phyloP scores from a whole-genome alignment of 2,329 filamentous ascomycete species.

The Neopestalotiopsis clavispora region DNA sequence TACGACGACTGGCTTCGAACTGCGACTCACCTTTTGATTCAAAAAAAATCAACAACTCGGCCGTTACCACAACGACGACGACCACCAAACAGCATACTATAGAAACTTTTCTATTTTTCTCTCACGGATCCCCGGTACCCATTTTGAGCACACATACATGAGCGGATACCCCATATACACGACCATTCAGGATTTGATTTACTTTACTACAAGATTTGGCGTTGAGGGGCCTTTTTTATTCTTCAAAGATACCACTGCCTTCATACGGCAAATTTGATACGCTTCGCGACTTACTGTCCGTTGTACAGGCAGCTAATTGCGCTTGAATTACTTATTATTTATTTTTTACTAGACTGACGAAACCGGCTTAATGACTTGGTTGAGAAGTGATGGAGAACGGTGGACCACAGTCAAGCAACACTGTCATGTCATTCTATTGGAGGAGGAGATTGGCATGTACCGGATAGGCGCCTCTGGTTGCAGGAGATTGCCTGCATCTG shows the following conservation, averaged over 20 bases:
- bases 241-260: slow-evolving; percentile 36
- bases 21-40: slow-evolving; percentile 52
- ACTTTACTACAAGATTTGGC: slow-evolving; percentile 28
- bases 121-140: neutral
- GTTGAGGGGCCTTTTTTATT: slow-evolving; percentile 25
- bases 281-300: slow-evolving; percentile 21
- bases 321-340: neutral
- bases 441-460: neutral
- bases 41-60: slow-evolving; percentile 23
- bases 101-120: slow-evolving; percentile 7
- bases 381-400: neutral
- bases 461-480: neutral
- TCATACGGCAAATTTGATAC: slow-evolving; percentile 26
- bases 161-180: slow-evolving; percentile 14
- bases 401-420: neutral
- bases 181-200: slow-evolving; percentile 20
- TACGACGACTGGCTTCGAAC: slow-evolving; percentile 43
- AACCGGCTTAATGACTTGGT: neutral
- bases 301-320: slow-evolving; percentile 7
- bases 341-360: slow-evolving; percentile 15
- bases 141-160: slow-evolving; percentile 18
- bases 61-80: slow-evolving; percentile 16
- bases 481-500: neutral
- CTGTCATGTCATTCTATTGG: neutral
- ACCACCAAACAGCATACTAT: slow-evolving; percentile 4